Evolutionary conservation across 441 rosid genomes (phyloP), one percentile per base, ranked within the genome.

Genomic region (Raphanus hybrid): DNA sequence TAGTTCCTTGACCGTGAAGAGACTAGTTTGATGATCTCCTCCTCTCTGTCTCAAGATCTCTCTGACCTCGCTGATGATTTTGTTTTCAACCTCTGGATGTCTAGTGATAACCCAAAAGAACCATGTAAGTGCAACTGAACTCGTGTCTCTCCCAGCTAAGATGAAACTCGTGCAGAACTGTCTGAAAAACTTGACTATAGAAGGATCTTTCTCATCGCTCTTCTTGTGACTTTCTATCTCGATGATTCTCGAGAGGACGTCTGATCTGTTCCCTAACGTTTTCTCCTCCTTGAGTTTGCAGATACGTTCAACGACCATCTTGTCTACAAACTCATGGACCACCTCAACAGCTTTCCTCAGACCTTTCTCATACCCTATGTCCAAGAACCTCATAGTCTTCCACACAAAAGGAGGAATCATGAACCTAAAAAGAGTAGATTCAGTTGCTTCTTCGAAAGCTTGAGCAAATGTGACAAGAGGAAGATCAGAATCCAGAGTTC

Each of bases 371-470:
- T 70, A 78, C 64, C 97, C 97, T 2, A 90, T 10, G 57, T 83
- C 75, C 1, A 93, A 75, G 20, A 78, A 77, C 85, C 78, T 87
- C 90, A 93, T 62, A 0, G 92, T 74, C 70, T 86, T 91, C 95
- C 95, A 91, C 8, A 88, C 41, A 32, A 85, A 81, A 41, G 88
- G 89, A 2, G 92, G 95, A 26, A 82, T 59, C 86, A 90, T 71
- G 83, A 91, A 90, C 69, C 95, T 78, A 57, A 75, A 74, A 55
- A 89, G 10, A 0, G 88, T 84, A 45, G 89, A 69, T 50, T 91
- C 92, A 0, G 95, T 91, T 39, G 98, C 92, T 77, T 85, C 86
- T 83, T 93, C 95, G 34, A 91, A 93, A 50, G 98, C 93, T 80
- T 84, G 85, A 27, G 92, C 91, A 23, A 93, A 93, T 15, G 87